phyloP scores from a whole-genome alignment of 2,329 filamentous ascomycete species.

The Coniochaeta sp. region DNA sequence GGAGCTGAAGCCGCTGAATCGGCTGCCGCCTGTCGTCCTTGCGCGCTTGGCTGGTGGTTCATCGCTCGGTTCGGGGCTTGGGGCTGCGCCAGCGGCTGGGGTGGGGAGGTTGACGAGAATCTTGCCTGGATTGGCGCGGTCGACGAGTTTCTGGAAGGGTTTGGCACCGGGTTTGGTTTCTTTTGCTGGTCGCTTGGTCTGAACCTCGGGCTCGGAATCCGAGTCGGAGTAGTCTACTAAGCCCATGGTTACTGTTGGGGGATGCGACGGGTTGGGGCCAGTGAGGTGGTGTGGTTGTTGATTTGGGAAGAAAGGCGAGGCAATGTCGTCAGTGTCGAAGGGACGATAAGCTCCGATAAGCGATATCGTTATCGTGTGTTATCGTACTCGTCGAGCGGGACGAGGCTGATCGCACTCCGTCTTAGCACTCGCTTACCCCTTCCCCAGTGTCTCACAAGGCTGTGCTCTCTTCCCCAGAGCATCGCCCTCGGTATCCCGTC shows the following conservation, averaged over 20 bases:
- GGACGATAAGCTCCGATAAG: neutral
- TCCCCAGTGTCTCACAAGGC: neutral
- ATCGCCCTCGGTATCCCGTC: neutral
- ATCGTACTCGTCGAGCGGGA: no score
- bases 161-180: conserved; percentile 28
- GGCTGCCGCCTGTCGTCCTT: conserved; percentile 47
- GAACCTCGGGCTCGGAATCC: conserved; percentile 45
- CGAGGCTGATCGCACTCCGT: neutral
- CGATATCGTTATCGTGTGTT: neutral
- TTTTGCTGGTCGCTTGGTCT: conserved; percentile 22
- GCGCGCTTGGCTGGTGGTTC: conserved; percentile 66
- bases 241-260: conserved; percentile 46
- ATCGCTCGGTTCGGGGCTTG: conserved; percentile 27
- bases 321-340: neutral
- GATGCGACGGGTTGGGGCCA: neutral
- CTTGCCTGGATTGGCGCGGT: conserved; percentile 73
- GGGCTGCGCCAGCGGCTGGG: conserved; percentile 22
- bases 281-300: neutral
- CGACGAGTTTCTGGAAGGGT: conserved; percentile 71
- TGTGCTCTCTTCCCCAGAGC: neutral
- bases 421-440: neutral
- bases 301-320: neutral
- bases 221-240: conserved; percentile 81
- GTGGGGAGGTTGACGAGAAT: conserved; percentile 74
- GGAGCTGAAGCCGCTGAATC: conserved; percentile 77